Evolutionary conservation across 2,329 filamentous ascomycete genomes (phyloP).

Genomic region (Myriosclerotinia scirpicola): DNA sequence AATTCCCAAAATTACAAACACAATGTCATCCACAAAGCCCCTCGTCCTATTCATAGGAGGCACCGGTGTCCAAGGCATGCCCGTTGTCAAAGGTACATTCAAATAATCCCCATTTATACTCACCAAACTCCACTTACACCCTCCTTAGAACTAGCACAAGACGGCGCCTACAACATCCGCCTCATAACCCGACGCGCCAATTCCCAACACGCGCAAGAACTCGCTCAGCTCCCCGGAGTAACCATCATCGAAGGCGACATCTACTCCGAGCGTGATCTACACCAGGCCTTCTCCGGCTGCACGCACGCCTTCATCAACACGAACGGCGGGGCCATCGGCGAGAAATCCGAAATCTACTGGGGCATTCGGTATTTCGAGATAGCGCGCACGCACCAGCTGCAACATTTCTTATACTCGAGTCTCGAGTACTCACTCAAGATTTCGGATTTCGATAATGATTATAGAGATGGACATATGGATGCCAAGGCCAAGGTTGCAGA

Average conservation of each 20-base stretch:
- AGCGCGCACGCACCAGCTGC: slow-evolving; percentile 32
- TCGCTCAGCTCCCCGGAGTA: slow-evolving; percentile 43
- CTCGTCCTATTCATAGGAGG: slow-evolving; percentile 51
- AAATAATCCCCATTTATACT: not conserved
- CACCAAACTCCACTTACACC: not conserved
- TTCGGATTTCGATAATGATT: slow-evolving; percentile 42
- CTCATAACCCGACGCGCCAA: slow-evolving; percentile 44
- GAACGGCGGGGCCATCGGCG: slow-evolving; percentile 44
- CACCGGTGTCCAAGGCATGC: slow-evolving; percentile 44
- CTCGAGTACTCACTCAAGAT: slow-evolving; percentile 45
- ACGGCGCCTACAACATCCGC: slow-evolving; percentile 34
- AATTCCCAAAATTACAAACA: not conserved
- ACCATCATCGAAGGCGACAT: slow-evolving; percentile 44
- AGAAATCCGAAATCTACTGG: slow-evolving; percentile 43
- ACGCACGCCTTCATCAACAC: slow-evolving; percentile 46
- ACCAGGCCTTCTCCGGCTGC: slow-evolving; percentile 41
- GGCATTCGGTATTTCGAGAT: slow-evolving; percentile 42
- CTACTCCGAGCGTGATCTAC: slow-evolving; percentile 41
- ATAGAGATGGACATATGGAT: slow-evolving; percentile 45
- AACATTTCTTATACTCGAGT: slow-evolving; percentile 42
- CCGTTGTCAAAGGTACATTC: slow-evolving; percentile 40
- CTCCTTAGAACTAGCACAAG: slow-evolving; percentile 17
- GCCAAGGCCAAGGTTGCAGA: slow-evolving; percentile 41
- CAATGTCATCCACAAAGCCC: slow-evolving; percentile 43
- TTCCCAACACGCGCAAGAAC: slow-evolving; percentile 40